These are phyloP conservation scores for Ophiostoma australiae DNA, from an alignment of 2,329 filamentous ascomycete species.

Conservation along the genomic window DNA sequence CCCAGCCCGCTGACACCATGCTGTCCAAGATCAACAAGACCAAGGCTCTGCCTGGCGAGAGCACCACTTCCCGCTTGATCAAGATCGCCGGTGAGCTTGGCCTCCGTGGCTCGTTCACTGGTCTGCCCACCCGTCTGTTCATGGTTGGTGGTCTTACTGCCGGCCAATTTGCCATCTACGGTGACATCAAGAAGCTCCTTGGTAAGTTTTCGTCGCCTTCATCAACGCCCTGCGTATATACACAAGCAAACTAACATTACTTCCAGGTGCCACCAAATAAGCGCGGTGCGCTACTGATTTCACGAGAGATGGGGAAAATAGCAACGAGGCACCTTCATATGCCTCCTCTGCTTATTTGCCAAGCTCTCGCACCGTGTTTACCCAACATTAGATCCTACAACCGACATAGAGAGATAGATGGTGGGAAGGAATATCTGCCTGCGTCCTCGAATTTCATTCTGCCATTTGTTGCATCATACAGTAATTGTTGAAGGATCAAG, in stretches of 20 bases:
- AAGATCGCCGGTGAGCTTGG: constrained; percentile 79
- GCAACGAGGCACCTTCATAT: not conserved
- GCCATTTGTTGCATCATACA: not conserved
- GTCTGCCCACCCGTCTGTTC: constrained; percentile 61
- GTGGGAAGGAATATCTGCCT: not conserved
- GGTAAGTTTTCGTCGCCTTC: not conserved
- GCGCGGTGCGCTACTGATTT: not conserved
- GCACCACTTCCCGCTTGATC: constrained; percentile 67
- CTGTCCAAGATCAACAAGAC: constrained; percentile 88
- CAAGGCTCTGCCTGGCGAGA: constrained; percentile 71
- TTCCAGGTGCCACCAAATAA: not conserved
- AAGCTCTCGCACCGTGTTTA: not conserved
- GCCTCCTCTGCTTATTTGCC: not conserved
- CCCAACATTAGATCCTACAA: not conserved
- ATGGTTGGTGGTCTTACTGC: constrained; percentile 61
- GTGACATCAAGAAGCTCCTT: constrained; percentile 10
- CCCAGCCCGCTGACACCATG: constrained; percentile 82
- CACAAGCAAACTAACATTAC: not conserved
- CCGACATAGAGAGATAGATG: not conserved
- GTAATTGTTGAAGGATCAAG: not conserved
- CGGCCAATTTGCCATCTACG: constrained; percentile 82
- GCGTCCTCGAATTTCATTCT: not conserved
- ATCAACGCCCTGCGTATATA: too few species aligned
- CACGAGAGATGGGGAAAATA: not conserved
- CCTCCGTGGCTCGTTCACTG: constrained; percentile 64